These are phyloP conservation scores for Setaria viridis DNA, from an alignment of 202 grass and related monocot species.

Conservation along the genomic window DNA sequence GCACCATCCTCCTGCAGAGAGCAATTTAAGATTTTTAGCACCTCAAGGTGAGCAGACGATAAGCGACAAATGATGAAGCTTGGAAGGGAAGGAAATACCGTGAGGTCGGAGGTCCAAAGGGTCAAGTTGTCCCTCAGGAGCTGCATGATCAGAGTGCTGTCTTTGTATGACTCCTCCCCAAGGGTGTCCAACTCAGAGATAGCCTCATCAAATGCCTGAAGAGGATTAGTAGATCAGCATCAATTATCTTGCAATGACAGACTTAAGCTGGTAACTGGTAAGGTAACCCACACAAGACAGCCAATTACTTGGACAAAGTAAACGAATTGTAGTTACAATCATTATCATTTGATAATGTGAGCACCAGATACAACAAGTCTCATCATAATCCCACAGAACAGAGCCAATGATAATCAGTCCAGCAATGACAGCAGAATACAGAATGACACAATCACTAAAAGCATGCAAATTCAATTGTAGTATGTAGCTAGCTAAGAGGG, in stretches of 20 bases:
- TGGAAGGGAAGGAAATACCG: constrained; percentile 40
- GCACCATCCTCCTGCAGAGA: constrained; percentile 69
- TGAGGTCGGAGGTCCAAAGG: constrained; percentile 91
- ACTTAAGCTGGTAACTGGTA: too few relatives aligned
- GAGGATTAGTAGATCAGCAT: neutral
- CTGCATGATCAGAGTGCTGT: constrained; percentile 96
- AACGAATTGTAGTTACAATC: neutral
- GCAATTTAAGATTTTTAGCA: constrained; percentile 3
- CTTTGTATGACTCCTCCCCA: constrained; percentile 94
- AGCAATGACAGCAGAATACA: neutral
- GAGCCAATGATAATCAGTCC: neutral
- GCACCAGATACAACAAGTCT: neutral
- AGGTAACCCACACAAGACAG: neutral
- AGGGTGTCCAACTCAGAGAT: constrained; percentile 90
- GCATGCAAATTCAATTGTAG: neutral
- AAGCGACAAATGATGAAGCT: neutral
- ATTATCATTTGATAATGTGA: neutral
- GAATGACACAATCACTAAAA: neutral
- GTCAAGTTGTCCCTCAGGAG: constrained; percentile 93
- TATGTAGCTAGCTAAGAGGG: neutral
- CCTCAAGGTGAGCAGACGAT: neutral
- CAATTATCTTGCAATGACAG: neutral
- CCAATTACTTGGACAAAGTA: neutral
- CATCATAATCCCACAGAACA: neutral
- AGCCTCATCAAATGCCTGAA: constrained; percentile 89